Percentiles rank a stretch among this genome's conserved stretches.
phyloP scores from a whole-genome alignment of 202 grass and related monocot genomes.

The Cymbopogon flexuosus region DNA sequence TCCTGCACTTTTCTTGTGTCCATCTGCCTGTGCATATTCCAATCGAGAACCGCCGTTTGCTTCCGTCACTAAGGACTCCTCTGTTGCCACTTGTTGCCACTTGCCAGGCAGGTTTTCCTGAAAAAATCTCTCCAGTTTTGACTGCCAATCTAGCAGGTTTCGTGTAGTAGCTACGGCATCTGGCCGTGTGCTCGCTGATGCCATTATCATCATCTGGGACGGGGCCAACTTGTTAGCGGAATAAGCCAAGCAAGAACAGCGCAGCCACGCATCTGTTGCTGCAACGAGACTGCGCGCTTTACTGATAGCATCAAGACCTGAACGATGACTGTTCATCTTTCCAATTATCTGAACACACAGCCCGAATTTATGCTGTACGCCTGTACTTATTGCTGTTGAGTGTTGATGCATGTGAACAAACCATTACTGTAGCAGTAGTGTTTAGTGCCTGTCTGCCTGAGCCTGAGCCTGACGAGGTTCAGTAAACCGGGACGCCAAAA shows the following conservation, averaged over 20 bases:
- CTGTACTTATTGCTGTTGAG: neutral
- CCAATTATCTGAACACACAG: neutral
- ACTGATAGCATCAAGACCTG: neutral
- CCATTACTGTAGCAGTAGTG: neutral
- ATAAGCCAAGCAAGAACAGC: neutral
- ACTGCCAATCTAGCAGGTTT: neutral
- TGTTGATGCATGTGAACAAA: neutral
- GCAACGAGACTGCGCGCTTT: neutral
- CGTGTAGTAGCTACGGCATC: neutral
- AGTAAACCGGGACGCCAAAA: no score
- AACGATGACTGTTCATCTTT: neutral
- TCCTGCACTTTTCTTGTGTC: neutral
- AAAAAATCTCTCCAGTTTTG: neutral
- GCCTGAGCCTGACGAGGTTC: neutral
- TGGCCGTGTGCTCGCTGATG: neutral
- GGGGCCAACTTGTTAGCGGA: neutral
- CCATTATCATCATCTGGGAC: neutral
- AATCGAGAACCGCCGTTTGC: neutral
- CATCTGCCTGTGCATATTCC: neutral
- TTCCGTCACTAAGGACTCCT: neutral
- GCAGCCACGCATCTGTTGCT: slow-evolving; percentile 1
- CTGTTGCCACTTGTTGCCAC: neutral
- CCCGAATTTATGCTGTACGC: no score
- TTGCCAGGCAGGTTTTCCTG: neutral
- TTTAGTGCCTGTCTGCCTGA: neutral